phyloP scores from a whole-genome alignment of 345 rosid species.

The Citropsis articulata region DNA sequence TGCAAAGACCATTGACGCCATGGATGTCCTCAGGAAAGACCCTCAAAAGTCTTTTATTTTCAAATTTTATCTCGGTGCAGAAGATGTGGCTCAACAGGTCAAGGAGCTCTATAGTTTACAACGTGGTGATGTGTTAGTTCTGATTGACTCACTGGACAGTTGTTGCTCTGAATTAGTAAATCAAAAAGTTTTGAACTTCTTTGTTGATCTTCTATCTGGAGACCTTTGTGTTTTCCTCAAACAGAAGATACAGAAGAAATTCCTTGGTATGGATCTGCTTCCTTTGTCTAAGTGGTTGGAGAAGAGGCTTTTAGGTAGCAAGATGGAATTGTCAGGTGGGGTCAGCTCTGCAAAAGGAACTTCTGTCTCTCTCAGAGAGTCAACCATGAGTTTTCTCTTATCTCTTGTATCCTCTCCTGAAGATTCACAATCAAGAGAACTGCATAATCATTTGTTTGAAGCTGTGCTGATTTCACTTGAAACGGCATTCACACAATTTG shows the following conservation, averaged over 20 bases:
- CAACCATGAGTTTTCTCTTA: constrained; percentile 70
- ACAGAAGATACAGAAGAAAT: constrained; percentile 54
- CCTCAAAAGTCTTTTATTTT: constrained; percentile 49
- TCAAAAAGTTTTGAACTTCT: constrained; percentile 76
- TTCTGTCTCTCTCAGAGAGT: constrained; percentile 69
- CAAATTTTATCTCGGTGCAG: constrained; percentile 65
- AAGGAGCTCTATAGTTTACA: constrained; percentile 47
- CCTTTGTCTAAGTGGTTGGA: constrained; percentile 81
- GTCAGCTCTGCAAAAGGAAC: constrained; percentile 50
- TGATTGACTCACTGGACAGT: constrained; percentile 63
- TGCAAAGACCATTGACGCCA: constrained; percentile 57
- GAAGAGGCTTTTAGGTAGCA: constrained; percentile 76
- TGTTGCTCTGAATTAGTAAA: constrained; percentile 76
- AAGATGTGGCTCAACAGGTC: constrained; percentile 39
- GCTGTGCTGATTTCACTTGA: constrained; percentile 75
- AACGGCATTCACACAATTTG: constrained; percentile 74
- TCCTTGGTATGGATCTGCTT: constrained; percentile 63
- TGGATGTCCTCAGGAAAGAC: constrained; percentile 77
- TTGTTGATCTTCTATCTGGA: constrained; percentile 71
- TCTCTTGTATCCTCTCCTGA: constrained; percentile 52
- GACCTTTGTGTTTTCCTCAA: constrained; percentile 57
- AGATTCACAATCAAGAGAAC: constrained; percentile 42
- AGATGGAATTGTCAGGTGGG: constrained; percentile 48
- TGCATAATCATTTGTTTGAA: constrained; percentile 78
- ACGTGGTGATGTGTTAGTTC: constrained; percentile 67